Evolutionary conservation across 768 basidiomycete species (phyloP), one percentile per base, ranked within the genome.

Genomic region (Sporobolomyces phaffii): DNA sequence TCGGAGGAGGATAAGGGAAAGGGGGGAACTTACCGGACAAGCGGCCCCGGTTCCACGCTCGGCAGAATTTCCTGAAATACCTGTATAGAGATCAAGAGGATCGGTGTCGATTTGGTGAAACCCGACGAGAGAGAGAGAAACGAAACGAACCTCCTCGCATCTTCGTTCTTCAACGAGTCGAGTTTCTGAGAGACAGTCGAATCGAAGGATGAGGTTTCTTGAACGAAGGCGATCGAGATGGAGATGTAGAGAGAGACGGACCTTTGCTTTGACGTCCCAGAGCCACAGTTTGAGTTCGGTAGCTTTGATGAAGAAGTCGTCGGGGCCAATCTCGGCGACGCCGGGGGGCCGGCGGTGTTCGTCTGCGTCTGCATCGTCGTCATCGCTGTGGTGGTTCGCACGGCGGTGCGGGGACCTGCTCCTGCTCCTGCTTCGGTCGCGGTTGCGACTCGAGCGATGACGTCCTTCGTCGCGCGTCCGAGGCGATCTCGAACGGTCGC

Each of bases 21-120:
- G 45, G 40, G 45, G 15, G 22, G 15, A 20, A 78, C 80, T 61
- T 72, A 89, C 88, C 82, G 33, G 85, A 78, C 13, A 92, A 80
- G 75, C 82, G 85, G 8, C 88, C 89, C 76, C 82, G 82, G 77
- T 92, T 92, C 90, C 90, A 92, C 29, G 84, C 85, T 83, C 89
- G 89, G 44, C 28, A 41, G 74, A 97, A 96, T 78, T 92, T 94
- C 73, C 87, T 86, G 76, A 97, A 97, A 76, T 93, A 91, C 84
- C 54, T 57, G 26, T 51, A 24, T 17, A 47, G 15, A n/a, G n/a
- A n/a, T n/a, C n/a, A n/a, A n/a, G n/a, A n/a, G n/a, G n/a, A n/a
- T n/a, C n/a, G n/a, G n/a, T n/a, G n/a, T n/a, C n/a, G n/a, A n/a
- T n/a, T n/a, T n/a, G n/a, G n/a, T n/a, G n/a, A n/a, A n/a, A n/a